Evolutionary conservation across 2,329 filamentous ascomycete species (phyloP), one percentile per base, ranked within the genome.

Genomic region (Arthrobotrys pseudoclavata): DNA sequence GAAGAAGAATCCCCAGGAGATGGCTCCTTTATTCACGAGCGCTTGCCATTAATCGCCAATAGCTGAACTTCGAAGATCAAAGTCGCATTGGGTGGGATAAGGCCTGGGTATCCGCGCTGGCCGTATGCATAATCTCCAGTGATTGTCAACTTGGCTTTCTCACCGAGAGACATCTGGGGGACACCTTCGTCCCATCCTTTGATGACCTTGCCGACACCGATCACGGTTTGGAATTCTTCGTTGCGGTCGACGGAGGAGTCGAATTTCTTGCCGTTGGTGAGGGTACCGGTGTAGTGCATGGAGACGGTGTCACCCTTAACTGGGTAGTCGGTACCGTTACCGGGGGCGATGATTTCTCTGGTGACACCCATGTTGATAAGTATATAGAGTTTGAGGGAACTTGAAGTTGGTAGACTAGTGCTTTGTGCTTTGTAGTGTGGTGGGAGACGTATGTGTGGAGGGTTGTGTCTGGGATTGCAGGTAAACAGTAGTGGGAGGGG

Each of bases 51-150:
- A 82, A 98, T 97, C 69, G 88, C 91, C 82, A 97, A 86, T 80
- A 98, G 86, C 85, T 97, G 93, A 53, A 94, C 97, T 86, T 97
- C 93, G 83, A 98, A 97, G 66, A 98, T 89, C 91, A 81, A 53
- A 29, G 55, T 78, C 18, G 60, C 31, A 68, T 61, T 83, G 76
- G 79, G 79, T 53, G 76, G 77, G 42, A 76, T 70, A 15, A 79
- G 13, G 24, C 24, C 26, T 7, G 66, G 42, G 20, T 47, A 69
- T 4, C 69, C 75, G 1, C 42, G 24, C 1, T 48, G 63, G 48
- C 69, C 75, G 29, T 79, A 79, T 6, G 34, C 75, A 20, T 69
- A 79, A 26, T 79, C 75, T 18, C 88, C 87, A 79, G 90, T 88
- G 83, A 98, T 97, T 81, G 90, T 91, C 80, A 99, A 87, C 63